Evolutionary conservation across 2,329 filamentous ascomycete genomes (phyloP).

Genomic region (Cladophialophora exuberans): DNA sequence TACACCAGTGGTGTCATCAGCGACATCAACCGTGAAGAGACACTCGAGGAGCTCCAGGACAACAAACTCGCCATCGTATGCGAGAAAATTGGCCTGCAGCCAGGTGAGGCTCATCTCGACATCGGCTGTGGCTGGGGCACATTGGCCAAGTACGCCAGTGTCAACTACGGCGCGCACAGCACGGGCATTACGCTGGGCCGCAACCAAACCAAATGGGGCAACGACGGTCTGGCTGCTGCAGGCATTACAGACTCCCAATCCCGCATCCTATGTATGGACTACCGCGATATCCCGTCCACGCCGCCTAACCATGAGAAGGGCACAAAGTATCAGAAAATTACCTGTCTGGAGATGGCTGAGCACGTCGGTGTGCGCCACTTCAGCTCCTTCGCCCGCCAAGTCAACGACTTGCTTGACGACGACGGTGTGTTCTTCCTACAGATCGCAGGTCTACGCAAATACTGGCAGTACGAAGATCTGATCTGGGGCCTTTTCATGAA

Average conservation of each 20-base stretch:
- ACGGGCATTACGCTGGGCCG: conserved; percentile 92
- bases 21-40: conserved; percentile 84
- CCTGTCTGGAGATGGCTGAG: conserved; percentile 97
- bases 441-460: conserved; percentile 88
- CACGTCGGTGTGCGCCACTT: conserved; percentile 96
- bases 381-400: conserved; percentile 76
- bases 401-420: conserved; percentile 93
- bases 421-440: conserved; percentile 96
- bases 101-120: conserved; percentile 82
- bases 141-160: conserved; percentile 86
- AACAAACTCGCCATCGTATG: conserved; percentile 96
- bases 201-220: conserved; percentile 97
- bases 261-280: conserved; percentile 93
- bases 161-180: conserved; percentile 83
- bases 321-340: conserved; percentile 81
- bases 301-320: conserved; percentile 54
- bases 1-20: conserved; percentile 96
- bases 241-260: conserved; percentile 86
- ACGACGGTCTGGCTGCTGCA: conserved; percentile 79
- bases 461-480: conserved; percentile 97
- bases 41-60: conserved; percentile 92
- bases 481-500: conserved; percentile 99
- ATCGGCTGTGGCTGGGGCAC: conserved; percentile 99
- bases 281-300: conserved; percentile 86
- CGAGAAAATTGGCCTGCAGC: conserved; percentile 86